Evolutionary conservation across 1,284 basidiomycete species (phyloP).

Genomic region (Marasmius tenuissimus): DNA sequence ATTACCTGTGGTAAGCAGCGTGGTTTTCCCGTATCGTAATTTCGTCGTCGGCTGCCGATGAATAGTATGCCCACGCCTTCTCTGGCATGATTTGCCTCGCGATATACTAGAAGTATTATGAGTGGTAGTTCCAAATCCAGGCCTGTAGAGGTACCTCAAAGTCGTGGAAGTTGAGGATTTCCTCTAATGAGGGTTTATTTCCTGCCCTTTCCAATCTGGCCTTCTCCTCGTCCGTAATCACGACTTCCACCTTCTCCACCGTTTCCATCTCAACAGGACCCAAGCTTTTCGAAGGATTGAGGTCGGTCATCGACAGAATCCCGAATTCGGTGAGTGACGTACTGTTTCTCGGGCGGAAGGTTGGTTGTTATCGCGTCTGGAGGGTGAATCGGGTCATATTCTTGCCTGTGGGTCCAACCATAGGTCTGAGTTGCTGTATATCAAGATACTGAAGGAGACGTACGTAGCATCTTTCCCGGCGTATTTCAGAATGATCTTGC

Average conservation of each 20-base stretch:
- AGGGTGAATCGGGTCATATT: constrained; percentile 87
- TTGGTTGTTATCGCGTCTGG: constrained; percentile 86
- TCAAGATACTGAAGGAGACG: constrained; percentile 18
- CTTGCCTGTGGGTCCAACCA: constrained; percentile 41
- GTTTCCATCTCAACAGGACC: constrained; percentile 70
- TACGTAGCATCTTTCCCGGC: constrained; percentile 78
- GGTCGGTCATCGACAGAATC: constrained; percentile 5
- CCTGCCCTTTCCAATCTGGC: constrained; percentile 50
- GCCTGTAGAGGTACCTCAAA: constrained; percentile 65
- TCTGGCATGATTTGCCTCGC: constrained; percentile 73
- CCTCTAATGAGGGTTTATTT: constrained; percentile 66
- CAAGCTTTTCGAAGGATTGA: constrained; percentile 41
- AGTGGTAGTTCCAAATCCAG: background rate
- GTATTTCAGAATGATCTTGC: constrained; percentile 54
- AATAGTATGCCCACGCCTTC: constrained; percentile 90
- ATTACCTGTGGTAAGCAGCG: constrained; percentile 77
- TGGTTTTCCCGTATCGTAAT: constrained; percentile 89
- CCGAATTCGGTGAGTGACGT: constrained; percentile 22
- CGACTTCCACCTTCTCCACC: constrained; percentile 54
- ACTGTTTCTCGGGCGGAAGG: constrained; percentile 78
- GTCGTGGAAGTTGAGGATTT: constrained; percentile 88
- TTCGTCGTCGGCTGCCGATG: constrained; percentile 86
- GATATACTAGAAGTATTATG: constrained; percentile 32
- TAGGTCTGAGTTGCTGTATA: background rate
- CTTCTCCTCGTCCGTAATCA: constrained; percentile 61